A percentile compares a stretch with the other conserved stretches of the same genome.
These are phyloP conservation scores for Fusarium globosum DNA, from an alignment of 2,329 filamentous ascomycete species.

Conservation along the genomic window DNA sequence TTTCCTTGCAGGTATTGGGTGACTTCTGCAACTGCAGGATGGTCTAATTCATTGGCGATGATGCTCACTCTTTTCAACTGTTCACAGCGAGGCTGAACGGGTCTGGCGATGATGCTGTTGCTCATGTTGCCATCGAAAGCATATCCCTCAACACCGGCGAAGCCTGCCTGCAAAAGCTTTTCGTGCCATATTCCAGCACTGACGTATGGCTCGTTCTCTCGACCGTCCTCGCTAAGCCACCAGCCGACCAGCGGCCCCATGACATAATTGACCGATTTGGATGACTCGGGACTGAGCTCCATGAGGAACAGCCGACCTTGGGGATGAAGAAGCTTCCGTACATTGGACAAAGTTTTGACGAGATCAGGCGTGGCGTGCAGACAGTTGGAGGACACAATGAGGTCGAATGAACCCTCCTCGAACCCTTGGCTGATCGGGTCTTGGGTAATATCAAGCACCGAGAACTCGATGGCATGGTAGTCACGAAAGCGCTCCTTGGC, in stretches of 20 bases:
- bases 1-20: not conserved
- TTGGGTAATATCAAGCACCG: no score
- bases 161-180: not conserved
- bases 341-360: slow-evolving; percentile 8
- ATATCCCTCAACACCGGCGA: slow-evolving; percentile 7
- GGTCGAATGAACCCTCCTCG: slow-evolving; percentile 15
- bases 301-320: slow-evolving; percentile 13
- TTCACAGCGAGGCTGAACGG: not conserved
- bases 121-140: slow-evolving; percentile 11
- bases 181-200: slow-evolving; percentile 6
- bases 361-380: slow-evolving; percentile 18
- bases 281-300: slow-evolving; percentile 7
- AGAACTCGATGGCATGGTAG: no score
- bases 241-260: slow-evolving; percentile 8
- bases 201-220: slow-evolving; percentile 1
- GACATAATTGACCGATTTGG: slow-evolving; percentile 9
- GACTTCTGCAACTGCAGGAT: not conserved
- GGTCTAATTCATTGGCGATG: not conserved
- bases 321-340: slow-evolving; percentile 16
- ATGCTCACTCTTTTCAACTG: slow-evolving; percentile 3
- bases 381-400: slow-evolving; percentile 16
- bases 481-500: no score
- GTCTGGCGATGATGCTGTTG: slow-evolving; percentile 8
- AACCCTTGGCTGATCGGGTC: no score
- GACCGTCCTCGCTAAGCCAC: slow-evolving; percentile 5